phyloP scores from a whole-genome alignment of 768 basidiomycete genomes.

The Trametes elegans region DNA sequence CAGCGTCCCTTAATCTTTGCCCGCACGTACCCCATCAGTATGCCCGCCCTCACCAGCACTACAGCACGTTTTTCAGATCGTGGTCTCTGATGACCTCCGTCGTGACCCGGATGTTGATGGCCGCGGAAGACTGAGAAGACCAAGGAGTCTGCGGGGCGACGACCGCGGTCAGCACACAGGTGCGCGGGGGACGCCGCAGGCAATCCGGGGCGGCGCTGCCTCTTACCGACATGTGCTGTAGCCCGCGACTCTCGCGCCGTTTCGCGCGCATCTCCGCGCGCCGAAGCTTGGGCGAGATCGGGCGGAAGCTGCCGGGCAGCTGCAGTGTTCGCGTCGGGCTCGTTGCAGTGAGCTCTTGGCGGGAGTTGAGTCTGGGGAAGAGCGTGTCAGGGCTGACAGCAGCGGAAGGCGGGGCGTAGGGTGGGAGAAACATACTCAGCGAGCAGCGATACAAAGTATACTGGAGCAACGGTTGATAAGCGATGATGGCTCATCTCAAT shows the following conservation, averaged over 20 bases:
- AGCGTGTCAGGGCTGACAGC: not conserved
- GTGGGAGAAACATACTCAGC: not conserved
- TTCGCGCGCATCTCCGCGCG: not conserved
- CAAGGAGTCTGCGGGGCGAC: not conserved
- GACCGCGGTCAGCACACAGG: not conserved
- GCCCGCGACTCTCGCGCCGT: not conserved
- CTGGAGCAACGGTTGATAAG: not conserved
- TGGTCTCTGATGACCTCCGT: not conserved
- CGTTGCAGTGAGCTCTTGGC: not conserved
- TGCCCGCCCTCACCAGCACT: not conserved
- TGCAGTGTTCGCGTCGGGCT: not conserved
- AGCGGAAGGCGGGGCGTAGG: too few species aligned
- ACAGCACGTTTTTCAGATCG: not conserved
- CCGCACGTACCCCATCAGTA: not conserved
- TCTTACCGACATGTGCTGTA: constrained; percentile 1
- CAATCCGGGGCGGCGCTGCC: not conserved
- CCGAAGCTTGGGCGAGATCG: not conserved
- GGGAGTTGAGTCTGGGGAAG: not conserved
- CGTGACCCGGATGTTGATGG: not conserved
- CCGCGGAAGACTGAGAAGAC: not conserved
- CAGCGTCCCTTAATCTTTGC: too few species aligned
- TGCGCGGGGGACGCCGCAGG: not conserved
- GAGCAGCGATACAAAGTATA: constrained; percentile 4
- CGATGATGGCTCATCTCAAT: too few species aligned
- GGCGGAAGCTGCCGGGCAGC: not conserved